Evolutionary conservation across 495 filamentous ascomycete species (phyloP).

Genomic region (Glonium stellatum): DNA sequence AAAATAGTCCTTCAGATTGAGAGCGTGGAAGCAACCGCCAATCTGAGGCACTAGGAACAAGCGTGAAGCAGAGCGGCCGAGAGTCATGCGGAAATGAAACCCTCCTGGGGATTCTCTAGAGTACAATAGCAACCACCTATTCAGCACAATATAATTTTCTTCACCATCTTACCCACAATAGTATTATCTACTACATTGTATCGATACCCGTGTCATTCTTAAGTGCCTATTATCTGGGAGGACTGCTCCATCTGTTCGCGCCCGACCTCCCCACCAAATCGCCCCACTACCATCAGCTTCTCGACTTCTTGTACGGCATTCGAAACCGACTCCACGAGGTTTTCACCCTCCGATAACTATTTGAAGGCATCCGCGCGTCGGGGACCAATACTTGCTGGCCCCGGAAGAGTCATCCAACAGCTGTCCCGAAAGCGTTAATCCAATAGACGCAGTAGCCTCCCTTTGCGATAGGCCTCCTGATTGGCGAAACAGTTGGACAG

Average conservation of each 20-base stretch:
- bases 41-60: too few relatives aligned
- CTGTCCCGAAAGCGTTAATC: constrained; percentile 30
- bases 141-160: background rate
- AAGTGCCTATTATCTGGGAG: background rate
- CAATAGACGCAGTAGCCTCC: constrained; percentile 30
- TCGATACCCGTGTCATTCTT: background rate
- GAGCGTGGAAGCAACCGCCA: too few relatives aligned
- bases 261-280: background rate
- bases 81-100: constrained; percentile 23
- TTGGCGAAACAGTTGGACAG: constrained; percentile 23
- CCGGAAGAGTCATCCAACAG: constrained; percentile 4
- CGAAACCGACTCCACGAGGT: background rate
- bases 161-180: background rate
- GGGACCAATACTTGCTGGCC: constrained; percentile 4
- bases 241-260: background rate
- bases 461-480: constrained; percentile 19
- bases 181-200: background rate
- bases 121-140: background rate
- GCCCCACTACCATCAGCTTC: background rate
- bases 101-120: constrained; percentile 9
- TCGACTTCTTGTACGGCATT: background rate
- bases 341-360: constrained; percentile 6
- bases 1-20: too few relatives aligned
- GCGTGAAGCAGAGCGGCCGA: background rate
- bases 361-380: constrained; percentile 7